Base-by-base conservation (phyloP, 768 basidiomycete genomes). In the Kwoniella botswanensis region DNA sequence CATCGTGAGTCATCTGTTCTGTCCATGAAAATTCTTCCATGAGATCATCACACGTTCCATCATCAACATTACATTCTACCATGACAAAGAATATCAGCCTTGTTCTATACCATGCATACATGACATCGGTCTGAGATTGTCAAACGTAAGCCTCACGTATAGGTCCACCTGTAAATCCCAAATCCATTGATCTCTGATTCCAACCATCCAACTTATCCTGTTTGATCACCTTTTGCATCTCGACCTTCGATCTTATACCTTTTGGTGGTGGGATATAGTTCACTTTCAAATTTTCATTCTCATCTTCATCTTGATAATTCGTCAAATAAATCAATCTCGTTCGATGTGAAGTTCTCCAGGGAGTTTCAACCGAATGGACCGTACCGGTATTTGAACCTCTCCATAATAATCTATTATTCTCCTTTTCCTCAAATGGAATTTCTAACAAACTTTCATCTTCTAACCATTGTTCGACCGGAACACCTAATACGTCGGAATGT, bases 331-430 rank as follows among this genome's bases (percentile, higher is more conserved):
- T 56, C 42, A 82, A 63, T 35, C 83, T 72, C n/a, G 78, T 71
- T 13, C 81, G 71, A 59, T 84, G 82, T 26, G 75, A 75, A 0
- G 53, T 63, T n/a, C 77, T 61, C 83, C 82, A 82, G 21, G 75
- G 71, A 7, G 71, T 79, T 1, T 65, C 42, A 2, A 35, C 53
- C 15, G 74, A 56, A 66, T 76, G 72, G 12, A 71, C 61, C 3
- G 70, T 70, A 41, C 83, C 81, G 5, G 82, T 82, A 56, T 83
- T 82, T 35, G 73, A 73, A 7, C 81, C 82, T 63, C 82, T 58
- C 83, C 83, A 84, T 22, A 83, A 60, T 21, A 82, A 57, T 42
- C 61, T 69, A 43, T 72, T 62, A 18, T 74, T 57, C 24, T 66
- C 71, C 61, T 79, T 79, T 44, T 79, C 71, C 13, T 70, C 72